A percentile compares a stretch with the other conserved stretches of the same genome.
These are phyloP conservation scores for Sequoiadendron giganteum DNA, from an alignment of 75 land plant genomes.

Conservation along the genomic window DNA sequence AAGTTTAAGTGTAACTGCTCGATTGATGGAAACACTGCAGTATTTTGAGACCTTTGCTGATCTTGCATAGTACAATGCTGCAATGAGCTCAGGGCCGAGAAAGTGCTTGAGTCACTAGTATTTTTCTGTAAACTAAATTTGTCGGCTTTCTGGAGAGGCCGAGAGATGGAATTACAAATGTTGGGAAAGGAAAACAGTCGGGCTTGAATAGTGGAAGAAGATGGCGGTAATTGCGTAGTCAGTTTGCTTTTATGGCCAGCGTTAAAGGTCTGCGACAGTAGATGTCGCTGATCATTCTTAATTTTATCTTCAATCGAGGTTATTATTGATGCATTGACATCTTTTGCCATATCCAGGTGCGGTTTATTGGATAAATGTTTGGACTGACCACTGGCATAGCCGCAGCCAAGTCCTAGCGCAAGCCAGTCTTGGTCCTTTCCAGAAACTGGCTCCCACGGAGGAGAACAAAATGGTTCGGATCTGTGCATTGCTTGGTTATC, in stretches of 20 bases:
- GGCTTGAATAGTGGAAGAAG: neutral
- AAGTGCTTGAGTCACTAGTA: neutral
- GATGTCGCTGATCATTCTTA: neutral
- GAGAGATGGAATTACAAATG: neutral
- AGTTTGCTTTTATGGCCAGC: neutral
- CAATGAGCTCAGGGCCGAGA: neutral
- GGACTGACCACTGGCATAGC: neutral
- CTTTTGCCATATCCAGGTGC: neutral
- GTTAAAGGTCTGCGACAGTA: neutral
- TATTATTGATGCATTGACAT: neutral
- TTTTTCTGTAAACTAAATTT: neutral
- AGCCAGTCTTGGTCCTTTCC: neutral
- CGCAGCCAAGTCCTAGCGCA: neutral
- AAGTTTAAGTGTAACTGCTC: neutral
- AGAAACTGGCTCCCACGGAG: neutral
- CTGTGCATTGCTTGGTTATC: neutral
- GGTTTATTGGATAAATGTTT: neutral
- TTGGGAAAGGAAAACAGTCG: neutral
- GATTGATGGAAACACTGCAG: neutral
- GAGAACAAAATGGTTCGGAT: neutral
- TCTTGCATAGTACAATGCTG: neutral
- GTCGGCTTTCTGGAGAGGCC: neutral
- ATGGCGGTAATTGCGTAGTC: neutral
- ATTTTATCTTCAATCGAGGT: neutral
- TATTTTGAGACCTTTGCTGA: slow-evolving; percentile 3